These are phyloP conservation scores for Neurospora sp. DNA, from an alignment of 495 filamentous ascomycete species.

Conservation along the genomic window DNA sequence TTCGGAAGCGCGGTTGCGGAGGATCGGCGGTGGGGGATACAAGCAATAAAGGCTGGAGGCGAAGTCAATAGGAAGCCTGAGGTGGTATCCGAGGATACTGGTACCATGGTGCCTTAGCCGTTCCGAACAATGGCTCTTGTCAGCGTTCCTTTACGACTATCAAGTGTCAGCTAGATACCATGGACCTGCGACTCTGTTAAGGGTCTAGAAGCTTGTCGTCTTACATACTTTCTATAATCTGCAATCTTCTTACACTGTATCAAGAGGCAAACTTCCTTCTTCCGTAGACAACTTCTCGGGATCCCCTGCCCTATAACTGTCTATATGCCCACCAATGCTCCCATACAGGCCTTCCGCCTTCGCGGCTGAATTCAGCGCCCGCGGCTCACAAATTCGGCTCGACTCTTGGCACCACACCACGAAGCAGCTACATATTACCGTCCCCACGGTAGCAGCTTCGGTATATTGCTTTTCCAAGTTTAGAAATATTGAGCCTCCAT, in stretches of 20 bases:
- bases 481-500: not conserved
- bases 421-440: not conserved
- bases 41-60: not conserved
- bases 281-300: not conserved
- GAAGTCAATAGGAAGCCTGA: not conserved
- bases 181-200: not conserved
- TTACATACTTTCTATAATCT: not conserved
- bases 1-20: constrained; percentile 16
- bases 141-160: not conserved
- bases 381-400: not conserved
- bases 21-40: constrained; percentile 16
- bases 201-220: not conserved
- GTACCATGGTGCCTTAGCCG: not conserved
- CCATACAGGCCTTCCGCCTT: not conserved
- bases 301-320: not conserved
- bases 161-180: not conserved
- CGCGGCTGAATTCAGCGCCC: not conserved
- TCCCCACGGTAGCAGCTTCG: not conserved
- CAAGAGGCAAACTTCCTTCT: not conserved
- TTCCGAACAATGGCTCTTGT: not conserved
- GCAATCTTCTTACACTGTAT: not conserved
- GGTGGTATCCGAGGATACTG: not conserved
- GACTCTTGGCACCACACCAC: not conserved
- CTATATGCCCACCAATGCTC: not conserved
- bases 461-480: not conserved